A percentile compares a stretch with the other conserved stretches of the same genome.
phyloP scores from a whole-genome alignment of 1,139 yeast genomes.

The Candida sanyaensis region DNA sequence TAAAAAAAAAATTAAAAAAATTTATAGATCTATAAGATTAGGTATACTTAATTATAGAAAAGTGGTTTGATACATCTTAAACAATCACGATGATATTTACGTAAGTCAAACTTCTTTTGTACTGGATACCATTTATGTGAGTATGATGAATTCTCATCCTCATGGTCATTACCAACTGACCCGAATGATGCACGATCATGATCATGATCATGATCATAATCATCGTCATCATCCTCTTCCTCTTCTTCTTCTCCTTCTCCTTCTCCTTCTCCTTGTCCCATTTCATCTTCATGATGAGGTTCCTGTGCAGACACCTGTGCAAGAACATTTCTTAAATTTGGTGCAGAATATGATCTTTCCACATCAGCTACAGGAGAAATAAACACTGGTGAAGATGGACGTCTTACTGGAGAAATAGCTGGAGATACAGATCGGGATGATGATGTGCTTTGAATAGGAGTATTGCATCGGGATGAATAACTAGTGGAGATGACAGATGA shows the following conservation, averaged over 20 bases:
- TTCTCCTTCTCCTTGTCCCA: too few relatives aligned
- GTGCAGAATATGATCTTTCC: constrained; percentile 2
- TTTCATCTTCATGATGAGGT: constrained; percentile 15
- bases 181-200: constrained; percentile 2
- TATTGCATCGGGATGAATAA: not conserved
- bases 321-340: not conserved
- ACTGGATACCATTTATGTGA: constrained; percentile 50
- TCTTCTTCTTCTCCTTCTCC: constrained; percentile 43
- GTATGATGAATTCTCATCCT: not conserved
- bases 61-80: constrained; percentile 56
- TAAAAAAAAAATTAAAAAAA: not conserved
- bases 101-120: constrained; percentile 34
- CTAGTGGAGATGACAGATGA: not conserved
- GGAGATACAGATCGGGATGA: not conserved
- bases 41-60: constrained; percentile 1
- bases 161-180: not conserved
- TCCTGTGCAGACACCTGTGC: not conserved
- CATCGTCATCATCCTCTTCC: constrained; percentile 23
- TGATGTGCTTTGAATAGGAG: not conserved
- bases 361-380: not conserved
- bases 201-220: too few relatives aligned
- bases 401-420: not conserved
- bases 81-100: constrained; percentile 53
- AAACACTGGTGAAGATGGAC: not conserved
- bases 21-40: not conserved